These are phyloP conservation scores for Plenodomus biglobosus DNA, from an alignment of 2,329 filamentous ascomycete species.

Conservation along the genomic window DNA sequence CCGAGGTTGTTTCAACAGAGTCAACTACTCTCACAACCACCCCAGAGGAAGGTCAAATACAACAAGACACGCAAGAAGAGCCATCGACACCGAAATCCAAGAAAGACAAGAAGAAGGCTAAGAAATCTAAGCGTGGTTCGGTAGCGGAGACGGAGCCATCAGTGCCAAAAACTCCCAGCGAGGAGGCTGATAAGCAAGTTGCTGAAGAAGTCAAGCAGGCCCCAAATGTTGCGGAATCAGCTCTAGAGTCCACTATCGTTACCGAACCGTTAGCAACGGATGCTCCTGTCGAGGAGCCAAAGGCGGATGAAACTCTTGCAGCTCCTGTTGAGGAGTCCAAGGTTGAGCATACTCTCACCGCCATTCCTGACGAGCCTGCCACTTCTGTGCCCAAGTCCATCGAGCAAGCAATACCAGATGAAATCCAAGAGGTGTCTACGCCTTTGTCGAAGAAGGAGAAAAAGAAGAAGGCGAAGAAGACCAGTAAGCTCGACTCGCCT, in stretches of 20 bases:
- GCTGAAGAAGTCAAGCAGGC: background rate
- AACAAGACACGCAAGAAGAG: conserved; percentile 6
- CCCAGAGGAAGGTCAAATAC: background rate
- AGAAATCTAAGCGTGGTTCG: conserved; percentile 22
- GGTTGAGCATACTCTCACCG: background rate
- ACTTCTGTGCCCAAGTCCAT: background rate
- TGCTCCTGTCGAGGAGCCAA: background rate
- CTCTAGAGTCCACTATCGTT: background rate
- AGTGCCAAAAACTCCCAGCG: background rate
- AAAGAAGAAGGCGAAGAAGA: conserved; percentile 12
- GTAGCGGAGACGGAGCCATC: conserved; percentile 5
- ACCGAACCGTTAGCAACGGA: background rate
- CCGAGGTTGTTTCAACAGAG: background rate
- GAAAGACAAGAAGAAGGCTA: conserved; percentile 30
- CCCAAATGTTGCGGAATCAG: background rate
- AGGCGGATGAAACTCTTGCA: background rate
- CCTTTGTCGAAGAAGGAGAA: conserved; percentile 22
- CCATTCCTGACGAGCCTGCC: background rate
- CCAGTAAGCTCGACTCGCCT: background rate
- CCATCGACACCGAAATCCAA: conserved; percentile 11
- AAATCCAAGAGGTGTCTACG: background rate
- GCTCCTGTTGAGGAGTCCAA: background rate
- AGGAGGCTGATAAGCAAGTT: background rate
- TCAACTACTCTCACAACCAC: background rate
- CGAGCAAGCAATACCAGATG: background rate